Conservation (phyloP, 2,329 filamentous ascomycete species). For the Didymosphaeria variabile region DNA sequence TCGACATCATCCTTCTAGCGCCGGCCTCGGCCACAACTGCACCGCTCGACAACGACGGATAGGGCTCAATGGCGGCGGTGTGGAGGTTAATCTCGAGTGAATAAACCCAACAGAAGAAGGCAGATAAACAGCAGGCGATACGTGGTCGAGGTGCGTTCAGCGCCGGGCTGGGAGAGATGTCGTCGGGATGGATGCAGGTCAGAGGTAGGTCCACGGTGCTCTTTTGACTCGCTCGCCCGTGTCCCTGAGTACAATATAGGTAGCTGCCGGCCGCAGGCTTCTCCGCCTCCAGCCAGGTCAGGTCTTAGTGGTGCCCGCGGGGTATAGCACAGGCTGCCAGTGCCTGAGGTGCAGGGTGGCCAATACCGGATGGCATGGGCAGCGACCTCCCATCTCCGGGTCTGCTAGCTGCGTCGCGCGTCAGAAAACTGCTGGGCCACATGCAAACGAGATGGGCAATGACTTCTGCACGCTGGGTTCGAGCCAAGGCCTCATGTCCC, state of each 20-base stretch:
- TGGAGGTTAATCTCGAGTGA: conserved; percentile 8
- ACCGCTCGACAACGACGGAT: conserved; percentile 30
- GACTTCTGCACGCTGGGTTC: conserved; percentile 35
- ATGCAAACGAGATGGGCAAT: conserved; percentile 47
- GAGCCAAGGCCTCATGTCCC: conserved; percentile 35
- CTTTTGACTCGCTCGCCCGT: conserved; percentile 39
- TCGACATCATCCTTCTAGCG: conserved; percentile 50
- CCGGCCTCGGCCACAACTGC: conserved; percentile 42
- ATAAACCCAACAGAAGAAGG: conserved; percentile 9
- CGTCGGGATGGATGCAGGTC: conserved; percentile 41
- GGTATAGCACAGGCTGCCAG: conserved; percentile 45
- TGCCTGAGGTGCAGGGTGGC: conserved; percentile 46
- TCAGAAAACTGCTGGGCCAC: conserved; percentile 46
- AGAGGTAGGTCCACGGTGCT: conserved; percentile 37
- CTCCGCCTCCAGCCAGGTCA: conserved; percentile 36
- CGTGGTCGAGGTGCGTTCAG: conserved; percentile 29
- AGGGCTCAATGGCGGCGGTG: conserved; percentile 28
- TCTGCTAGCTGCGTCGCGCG: conserved; percentile 44
- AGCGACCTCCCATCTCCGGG: conserved; percentile 41
- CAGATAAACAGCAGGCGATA: conserved; percentile 14
- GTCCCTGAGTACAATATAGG: conserved; percentile 49
- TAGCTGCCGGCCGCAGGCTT: conserved; percentile 42
- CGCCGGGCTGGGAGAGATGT: conserved; percentile 40
- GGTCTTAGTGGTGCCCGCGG: conserved; percentile 44
- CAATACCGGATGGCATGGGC: conserved; percentile 46